Evolutionary conservation across 2,329 filamentous ascomycete genomes (phyloP).

Genomic region (Phialocephala sp.): DNA sequence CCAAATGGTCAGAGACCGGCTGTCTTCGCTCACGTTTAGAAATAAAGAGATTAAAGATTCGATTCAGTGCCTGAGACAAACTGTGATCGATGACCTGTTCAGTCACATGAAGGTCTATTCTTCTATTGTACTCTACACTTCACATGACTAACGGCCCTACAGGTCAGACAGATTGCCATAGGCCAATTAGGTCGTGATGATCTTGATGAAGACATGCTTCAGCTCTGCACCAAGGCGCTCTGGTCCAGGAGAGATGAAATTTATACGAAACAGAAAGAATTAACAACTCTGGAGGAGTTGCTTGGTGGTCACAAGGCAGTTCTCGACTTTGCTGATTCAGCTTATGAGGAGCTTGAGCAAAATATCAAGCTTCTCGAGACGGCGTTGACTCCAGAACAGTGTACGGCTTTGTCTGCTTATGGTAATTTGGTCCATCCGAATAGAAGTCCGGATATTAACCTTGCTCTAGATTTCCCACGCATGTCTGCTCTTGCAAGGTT

Average conservation of each 20-base stretch:
- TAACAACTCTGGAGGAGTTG: slow-evolving; percentile 18
- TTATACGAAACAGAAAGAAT: slow-evolving; percentile 16
- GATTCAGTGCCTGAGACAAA: slow-evolving; percentile 13
- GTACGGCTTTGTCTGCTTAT: neutral
- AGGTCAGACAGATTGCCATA: slow-evolving; percentile 20
- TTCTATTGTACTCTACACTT: neutral
- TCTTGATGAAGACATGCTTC: slow-evolving; percentile 17
- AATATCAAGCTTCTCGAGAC: slow-evolving; percentile 19
- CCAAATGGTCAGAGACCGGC: slow-evolving; percentile 11
- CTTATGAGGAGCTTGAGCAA: slow-evolving; percentile 17
- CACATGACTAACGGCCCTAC: neutral
- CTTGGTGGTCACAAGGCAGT: slow-evolving; percentile 16
- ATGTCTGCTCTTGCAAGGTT: slow-evolving; percentile 17
- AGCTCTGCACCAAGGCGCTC: slow-evolving; percentile 13
- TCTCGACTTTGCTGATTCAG: slow-evolving; percentile 13
- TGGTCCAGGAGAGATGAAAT: slow-evolving; percentile 16
- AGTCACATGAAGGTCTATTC: slow-evolving; percentile 13
- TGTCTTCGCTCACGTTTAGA: slow-evolving; percentile 14
- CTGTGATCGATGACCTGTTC: slow-evolving; percentile 18
- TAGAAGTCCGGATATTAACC: neutral
- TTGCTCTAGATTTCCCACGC: slow-evolving; percentile 18
- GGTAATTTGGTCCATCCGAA: neutral
- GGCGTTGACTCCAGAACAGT: neutral
- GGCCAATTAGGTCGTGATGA: slow-evolving; percentile 17
- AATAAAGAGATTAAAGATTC: slow-evolving; percentile 19